Evolutionary conservation across 1,284 basidiomycete species (phyloP).

Genomic region (Cystobasidium slooffiae): DNA sequence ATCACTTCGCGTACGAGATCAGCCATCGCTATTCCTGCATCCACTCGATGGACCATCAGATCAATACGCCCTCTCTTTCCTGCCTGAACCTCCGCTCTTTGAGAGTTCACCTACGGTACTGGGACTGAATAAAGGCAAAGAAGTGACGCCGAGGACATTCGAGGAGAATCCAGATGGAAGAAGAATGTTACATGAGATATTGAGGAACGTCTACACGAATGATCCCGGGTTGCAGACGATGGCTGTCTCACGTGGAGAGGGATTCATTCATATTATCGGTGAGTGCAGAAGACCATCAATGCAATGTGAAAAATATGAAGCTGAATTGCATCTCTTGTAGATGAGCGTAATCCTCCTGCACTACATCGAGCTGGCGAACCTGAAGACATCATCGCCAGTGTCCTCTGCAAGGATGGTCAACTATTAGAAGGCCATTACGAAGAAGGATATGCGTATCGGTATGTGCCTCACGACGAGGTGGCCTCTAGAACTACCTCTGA

Average conservation of each 20-base stretch:
- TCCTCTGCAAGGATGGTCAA: constrained; percentile 38
- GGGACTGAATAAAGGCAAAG: constrained; percentile 11
- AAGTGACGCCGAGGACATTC: constrained; percentile 17
- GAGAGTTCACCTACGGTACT: constrained; percentile 34
- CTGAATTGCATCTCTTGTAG: background rate
- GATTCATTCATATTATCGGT: constrained; percentile 44
- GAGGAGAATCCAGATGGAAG: constrained; percentile 43
- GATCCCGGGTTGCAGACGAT: constrained; percentile 27
- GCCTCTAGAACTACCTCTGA: background rate
- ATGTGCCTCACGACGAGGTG: background rate
- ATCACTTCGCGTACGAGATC: constrained; percentile 5
- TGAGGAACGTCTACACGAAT: constrained; percentile 9
- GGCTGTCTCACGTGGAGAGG: constrained; percentile 27
- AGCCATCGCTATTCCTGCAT: constrained; percentile 22
- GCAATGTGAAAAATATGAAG: background rate
- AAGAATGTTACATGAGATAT: constrained; percentile 36
- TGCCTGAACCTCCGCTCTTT: constrained; percentile 20
- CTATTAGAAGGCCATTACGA: constrained; percentile 31
- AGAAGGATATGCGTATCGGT: constrained; percentile 30
- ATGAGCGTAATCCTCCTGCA: constrained; percentile 40
- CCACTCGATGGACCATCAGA: background rate
- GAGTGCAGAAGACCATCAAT: background rate
- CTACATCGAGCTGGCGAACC: constrained; percentile 43
- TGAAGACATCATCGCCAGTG: constrained; percentile 44
- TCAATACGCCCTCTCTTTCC: constrained; percentile 28